Evolutionary conservation across 768 basidiomycete species (phyloP), one percentile per base, ranked within the genome.

Genomic region (Myochromella boudieri): DNA sequence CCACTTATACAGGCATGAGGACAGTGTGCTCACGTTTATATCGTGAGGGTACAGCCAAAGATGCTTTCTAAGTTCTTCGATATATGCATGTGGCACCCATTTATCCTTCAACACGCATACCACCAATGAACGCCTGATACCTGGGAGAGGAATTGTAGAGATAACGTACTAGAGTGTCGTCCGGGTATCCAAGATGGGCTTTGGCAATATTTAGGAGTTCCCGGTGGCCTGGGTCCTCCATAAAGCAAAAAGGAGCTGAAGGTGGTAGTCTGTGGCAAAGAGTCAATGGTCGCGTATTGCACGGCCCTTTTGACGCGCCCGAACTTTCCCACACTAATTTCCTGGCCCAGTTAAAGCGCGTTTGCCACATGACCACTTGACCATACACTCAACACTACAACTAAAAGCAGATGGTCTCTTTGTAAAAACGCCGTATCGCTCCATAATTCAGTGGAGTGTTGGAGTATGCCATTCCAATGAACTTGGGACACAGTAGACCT

Each of bases 41-140:
- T 70, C 70, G 11, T 62, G 25, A 1, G 68, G 70, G 42, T 60
- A 69, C 9, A 68, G 44, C 0, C 25, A 39, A 14, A 65, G 36
- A 46, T 73, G 69, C n/a, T 46, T 48, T n/a, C 57, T 57, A 1
- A 74, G 62, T 34, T 69, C 68, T 14, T 62, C 54, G 6, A 71
- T 28, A 52, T 74, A 74, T 3, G 46, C 58, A n/a, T 46, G 47
- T 1, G 72, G 69, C n/a, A 72, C 60, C 3, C 41, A 15, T 8
- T 17, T 27, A 26, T 47, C 36, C 54, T 53, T 24, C 37, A 1
- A 34, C 26, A 1, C 11, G 24, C 17, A 31, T 6, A n/a, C n/a
- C n/a, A n/a, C n/a, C 14, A 34, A 12, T n/a, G 17, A 24, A 38
- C 17, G 11, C 37, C 15, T 31, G 17, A 33, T 10, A 22, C 29